Evolutionary conservation across 2,329 filamentous ascomycete species (phyloP).

Genomic region (Coniochaeta ligniaria): DNA sequence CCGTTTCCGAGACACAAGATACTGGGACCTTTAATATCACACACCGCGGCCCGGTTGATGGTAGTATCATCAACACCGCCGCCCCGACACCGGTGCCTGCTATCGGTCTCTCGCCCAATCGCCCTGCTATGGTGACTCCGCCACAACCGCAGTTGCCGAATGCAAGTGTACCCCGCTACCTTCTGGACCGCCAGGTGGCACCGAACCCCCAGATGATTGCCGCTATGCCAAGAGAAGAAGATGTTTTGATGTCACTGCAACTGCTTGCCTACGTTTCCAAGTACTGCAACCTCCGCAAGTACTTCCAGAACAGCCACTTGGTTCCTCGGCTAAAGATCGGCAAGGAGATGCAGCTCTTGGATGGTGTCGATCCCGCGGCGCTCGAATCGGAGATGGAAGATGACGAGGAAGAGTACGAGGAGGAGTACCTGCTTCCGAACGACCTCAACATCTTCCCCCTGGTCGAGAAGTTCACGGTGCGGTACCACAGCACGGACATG

Average conservation of each 20-base stretch:
- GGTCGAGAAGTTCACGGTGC: slow-evolving; percentile 95
- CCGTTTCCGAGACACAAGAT: slow-evolving; percentile 78
- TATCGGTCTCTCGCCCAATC: slow-evolving; percentile 67
- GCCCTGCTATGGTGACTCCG: slow-evolving; percentile 62
- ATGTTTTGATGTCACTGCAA: slow-evolving; percentile 96
- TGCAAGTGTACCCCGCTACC: slow-evolving; percentile 69
- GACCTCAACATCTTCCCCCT: slow-evolving; percentile 98
- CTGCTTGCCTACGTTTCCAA: slow-evolving; percentile 96
- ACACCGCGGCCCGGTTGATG: slow-evolving; percentile 76
- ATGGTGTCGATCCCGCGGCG: slow-evolving; percentile 50
- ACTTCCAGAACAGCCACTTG: slow-evolving; percentile 91
- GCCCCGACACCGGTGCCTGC: slow-evolving; percentile 58
- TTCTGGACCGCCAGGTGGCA: slow-evolving; percentile 65
- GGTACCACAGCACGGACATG: slow-evolving; percentile 94
- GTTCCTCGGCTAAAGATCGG: slow-evolving; percentile 89
- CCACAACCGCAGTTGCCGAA: slow-evolving; percentile 67
- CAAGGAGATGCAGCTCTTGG: slow-evolving; percentile 72
- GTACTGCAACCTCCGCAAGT: slow-evolving; percentile 91
- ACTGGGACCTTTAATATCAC: slow-evolving; percentile 91
- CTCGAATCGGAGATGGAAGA: slow-evolving; percentile 21
- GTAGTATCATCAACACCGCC: slow-evolving; percentile 70
- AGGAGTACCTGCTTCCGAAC: slow-evolving; percentile 86
- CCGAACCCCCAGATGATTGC: slow-evolving; percentile 71
- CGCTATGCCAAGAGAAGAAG: slow-evolving; percentile 92
- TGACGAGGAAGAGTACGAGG: slow-evolving; percentile 60